Conservation (phyloP, 257 asterid genomes). For the Phtheirospermum japonicum region DNA sequence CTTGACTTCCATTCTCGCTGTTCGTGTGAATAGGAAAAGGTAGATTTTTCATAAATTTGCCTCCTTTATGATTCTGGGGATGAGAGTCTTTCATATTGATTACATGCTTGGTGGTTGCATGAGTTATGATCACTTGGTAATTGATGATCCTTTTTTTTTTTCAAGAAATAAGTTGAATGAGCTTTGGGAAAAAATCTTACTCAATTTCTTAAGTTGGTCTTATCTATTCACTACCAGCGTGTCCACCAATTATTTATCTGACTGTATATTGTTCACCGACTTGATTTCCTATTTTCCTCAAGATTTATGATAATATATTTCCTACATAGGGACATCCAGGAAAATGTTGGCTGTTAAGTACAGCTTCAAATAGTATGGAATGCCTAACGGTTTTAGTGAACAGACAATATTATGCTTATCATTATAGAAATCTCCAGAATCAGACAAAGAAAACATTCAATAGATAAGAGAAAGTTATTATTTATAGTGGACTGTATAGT, state of each 20-base stretch:
- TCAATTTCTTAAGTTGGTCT: not conserved
- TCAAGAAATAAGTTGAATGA: slow-evolving; percentile 19
- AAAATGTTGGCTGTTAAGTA: not conserved
- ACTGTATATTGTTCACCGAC: not conserved
- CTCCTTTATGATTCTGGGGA: slow-evolving; percentile 17
- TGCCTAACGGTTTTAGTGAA: not conserved
- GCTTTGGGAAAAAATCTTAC: not conserved
- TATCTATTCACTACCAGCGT: not conserved
- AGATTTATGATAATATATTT: not conserved
- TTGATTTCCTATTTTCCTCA: not conserved
- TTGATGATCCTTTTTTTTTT: slow-evolving; percentile 1
- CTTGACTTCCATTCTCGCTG: slow-evolving; percentile 87
- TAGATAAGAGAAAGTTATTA: not conserved
- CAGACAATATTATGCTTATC: not conserved
- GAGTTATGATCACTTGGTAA: slow-evolving; percentile 12
- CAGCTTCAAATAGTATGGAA: not conserved
- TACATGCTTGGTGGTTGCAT: slow-evolving; percentile 1
- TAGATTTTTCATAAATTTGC: slow-evolving; percentile 24
- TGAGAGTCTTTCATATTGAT: slow-evolving; percentile 9
- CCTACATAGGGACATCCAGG: not conserved
- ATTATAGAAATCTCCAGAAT: not conserved
- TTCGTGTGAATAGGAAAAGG: slow-evolving; percentile 76
- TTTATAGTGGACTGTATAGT: not conserved
- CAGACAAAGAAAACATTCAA: not conserved
- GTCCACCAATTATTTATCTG: not conserved